These are phyloP conservation scores for Sedum album DNA, from an alignment of 164 flowering plant genomes.

Conservation along the genomic window DNA sequence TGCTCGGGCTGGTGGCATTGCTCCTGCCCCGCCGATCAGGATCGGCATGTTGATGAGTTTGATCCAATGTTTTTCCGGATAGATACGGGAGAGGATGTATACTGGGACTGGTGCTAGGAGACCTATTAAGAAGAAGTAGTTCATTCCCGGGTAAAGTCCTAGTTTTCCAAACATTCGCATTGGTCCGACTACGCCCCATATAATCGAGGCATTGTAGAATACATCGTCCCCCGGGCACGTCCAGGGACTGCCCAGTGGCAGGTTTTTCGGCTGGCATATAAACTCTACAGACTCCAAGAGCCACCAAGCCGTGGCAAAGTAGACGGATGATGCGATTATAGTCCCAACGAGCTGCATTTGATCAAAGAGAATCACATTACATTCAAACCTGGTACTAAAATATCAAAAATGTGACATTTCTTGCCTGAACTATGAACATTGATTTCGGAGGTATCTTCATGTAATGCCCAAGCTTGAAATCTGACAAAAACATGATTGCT, in stretches of 20 bases:
- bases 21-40: conserved; percentile 19
- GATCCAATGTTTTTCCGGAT: conserved; percentile 38
- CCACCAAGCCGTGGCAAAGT: conserved; percentile 55
- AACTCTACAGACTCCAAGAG: conserved; percentile 27
- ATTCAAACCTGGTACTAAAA: background rate
- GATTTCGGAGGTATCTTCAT: conserved; percentile 75
- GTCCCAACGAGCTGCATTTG: conserved; percentile 46
- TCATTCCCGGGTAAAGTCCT: conserved; percentile 26
- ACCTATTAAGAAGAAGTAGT: conserved; percentile 40
- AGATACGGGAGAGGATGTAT: conserved; percentile 31
- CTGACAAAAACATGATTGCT: conserved; percentile 37
- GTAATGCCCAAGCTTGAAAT: conserved; percentile 70
- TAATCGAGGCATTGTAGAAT: conserved; percentile 35
- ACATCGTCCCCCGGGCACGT: conserved; percentile 46
- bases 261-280: conserved; percentile 30
- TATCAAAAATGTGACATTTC: background rate
- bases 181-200: conserved; percentile 50
- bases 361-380: background rate
- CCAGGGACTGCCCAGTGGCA: conserved; percentile 52
- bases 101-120: conserved; percentile 37
- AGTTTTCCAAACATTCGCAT: conserved; percentile 32
- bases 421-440: conserved; percentile 69
- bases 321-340: conserved; percentile 30
- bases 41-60: conserved; percentile 31
- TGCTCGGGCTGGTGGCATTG: conserved; percentile 30